These are phyloP conservation scores for Coemansia biformis DNA, from an alignment of 192 early-diverging fungal species.

Conservation along the genomic window DNA sequence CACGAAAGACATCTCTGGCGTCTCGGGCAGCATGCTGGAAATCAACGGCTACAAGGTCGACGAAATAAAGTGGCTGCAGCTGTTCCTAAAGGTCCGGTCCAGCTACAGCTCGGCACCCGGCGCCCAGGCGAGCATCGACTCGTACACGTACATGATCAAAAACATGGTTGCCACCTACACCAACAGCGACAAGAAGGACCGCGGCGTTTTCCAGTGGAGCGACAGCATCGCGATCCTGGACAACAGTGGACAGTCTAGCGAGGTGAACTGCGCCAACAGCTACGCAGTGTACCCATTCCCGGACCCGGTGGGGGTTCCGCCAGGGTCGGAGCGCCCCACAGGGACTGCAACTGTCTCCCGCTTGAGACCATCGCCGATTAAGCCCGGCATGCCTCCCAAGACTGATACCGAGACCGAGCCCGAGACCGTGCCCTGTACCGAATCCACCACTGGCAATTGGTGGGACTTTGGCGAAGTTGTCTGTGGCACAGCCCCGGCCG, in stretches of 20 bases:
- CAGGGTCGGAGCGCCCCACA: no score
- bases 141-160: slow-evolving; percentile 13
- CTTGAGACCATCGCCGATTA: no score
- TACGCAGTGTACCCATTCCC: slow-evolving; percentile 3
- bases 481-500: background rate
- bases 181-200: slow-evolving; percentile 3
- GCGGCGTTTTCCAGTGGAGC: slow-evolving; percentile 5
- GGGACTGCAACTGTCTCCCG: no score
- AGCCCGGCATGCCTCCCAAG: no score
- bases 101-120: slow-evolving; percentile 1
- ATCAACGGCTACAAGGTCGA: slow-evolving; percentile 19
- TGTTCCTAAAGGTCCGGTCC: slow-evolving; percentile 21
- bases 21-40: slow-evolving; percentile 11
- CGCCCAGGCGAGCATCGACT: slow-evolving; percentile 6
- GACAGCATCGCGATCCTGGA: slow-evolving; percentile 6
- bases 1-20: slow-evolving; percentile 7
- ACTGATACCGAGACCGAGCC: no score
- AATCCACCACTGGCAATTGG: no score
- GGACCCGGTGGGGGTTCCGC: no score
- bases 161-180: background rate
- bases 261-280: slow-evolving; percentile 7
- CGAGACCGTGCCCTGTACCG: no score
- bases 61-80: slow-evolving; percentile 35
- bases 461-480: no score
- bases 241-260: background rate